Evolutionary conservation across 345 rosid genomes (phyloP), one percentile per base, ranked within the genome.

Genomic region (Toxicodendron radicans): DNA sequence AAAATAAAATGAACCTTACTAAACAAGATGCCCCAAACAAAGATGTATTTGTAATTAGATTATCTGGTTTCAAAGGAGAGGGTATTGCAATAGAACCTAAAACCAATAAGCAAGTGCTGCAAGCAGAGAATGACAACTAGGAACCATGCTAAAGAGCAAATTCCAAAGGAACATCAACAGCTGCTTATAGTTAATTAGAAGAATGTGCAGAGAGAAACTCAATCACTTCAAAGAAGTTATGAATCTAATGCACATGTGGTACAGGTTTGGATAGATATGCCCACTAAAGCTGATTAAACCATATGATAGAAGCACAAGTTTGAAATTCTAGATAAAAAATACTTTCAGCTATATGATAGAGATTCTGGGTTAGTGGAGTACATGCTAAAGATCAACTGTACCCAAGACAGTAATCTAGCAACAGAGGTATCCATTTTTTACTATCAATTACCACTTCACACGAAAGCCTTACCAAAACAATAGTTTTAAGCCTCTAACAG

Each of bases 81-180:
- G 30, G 17, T 17, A 41, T n/a, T 59, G 61, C 35, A 66, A 23
- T 38, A 56, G 21, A 71, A 73, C 73, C 60, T 64, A 68, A 27
- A 73, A 73, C 35, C 66, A 54, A 53, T 27, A 63, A 68, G 32
- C 60, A 68, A 24, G 63, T 72, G 66, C 68, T 30, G 2, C 18
- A 52, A 49, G 64, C 58, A 4, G n/a, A 62, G 21, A 61, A 32
- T 10, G 35, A 51, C 30, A 57, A 41, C 23, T 63, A 21, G n/a
- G 38, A 71, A 18, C 18, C 57, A 71, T 59, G 57, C 56, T 16
- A 56, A 65, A 70, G 3, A 8, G 8, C 69, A 51, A 16, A 61
- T 12, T 18, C 51, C 67, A 11, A 41, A 43, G 18, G 16, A 45
- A 27, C 66, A 2, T 46, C 7, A 16, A 12, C 5, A 11, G 33